Conservation (phyloP, 768 basidiomycete species). For the Coprinopsis cinerea region DNA sequence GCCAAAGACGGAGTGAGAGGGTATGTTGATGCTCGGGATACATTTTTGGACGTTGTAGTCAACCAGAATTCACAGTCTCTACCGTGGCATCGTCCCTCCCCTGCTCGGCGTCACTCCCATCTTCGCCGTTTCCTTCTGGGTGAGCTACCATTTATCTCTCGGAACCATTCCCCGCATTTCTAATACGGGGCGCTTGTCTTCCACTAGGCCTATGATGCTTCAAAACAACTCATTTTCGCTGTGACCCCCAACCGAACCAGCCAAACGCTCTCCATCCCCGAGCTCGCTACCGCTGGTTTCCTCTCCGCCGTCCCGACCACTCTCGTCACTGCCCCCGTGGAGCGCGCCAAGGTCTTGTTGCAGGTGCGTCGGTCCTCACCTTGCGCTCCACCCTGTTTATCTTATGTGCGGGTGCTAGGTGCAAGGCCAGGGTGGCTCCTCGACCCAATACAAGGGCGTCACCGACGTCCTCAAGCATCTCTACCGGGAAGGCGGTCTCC, state of each 20-base stretch:
- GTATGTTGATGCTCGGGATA: slow-evolving; percentile 46
- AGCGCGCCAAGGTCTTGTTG: slow-evolving; percentile 92
- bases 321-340: slow-evolving; percentile 90
- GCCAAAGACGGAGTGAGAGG: slow-evolving; percentile 89
- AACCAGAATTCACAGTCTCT: slow-evolving; percentile 48
- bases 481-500: slow-evolving; percentile 89
- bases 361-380: slow-evolving; percentile 47
- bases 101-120: slow-evolving; percentile 95
- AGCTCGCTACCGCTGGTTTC: slow-evolving; percentile 91
- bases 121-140: slow-evolving; percentile 98
- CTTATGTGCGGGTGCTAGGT: slow-evolving; percentile 40
- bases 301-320: slow-evolving; percentile 91
- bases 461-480: slow-evolving; percentile 85
- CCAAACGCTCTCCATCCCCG: slow-evolving; percentile 57
- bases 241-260: slow-evolving; percentile 73
- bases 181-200: slow-evolving; percentile 1
- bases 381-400: slow-evolving; percentile 7
- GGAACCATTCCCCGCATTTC: not conserved
- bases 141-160: slow-evolving; percentile 28
- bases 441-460: slow-evolving; percentile 81
- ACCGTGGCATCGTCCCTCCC: slow-evolving; percentile 91
- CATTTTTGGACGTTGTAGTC: too few species aligned
- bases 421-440: slow-evolving; percentile 77
- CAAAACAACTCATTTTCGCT: slow-evolving; percentile 78
- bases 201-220: slow-evolving; percentile 82